Conservation (phyloP, 176 grass and related monocot genomes). For the Oryza meridionalis region DNA sequence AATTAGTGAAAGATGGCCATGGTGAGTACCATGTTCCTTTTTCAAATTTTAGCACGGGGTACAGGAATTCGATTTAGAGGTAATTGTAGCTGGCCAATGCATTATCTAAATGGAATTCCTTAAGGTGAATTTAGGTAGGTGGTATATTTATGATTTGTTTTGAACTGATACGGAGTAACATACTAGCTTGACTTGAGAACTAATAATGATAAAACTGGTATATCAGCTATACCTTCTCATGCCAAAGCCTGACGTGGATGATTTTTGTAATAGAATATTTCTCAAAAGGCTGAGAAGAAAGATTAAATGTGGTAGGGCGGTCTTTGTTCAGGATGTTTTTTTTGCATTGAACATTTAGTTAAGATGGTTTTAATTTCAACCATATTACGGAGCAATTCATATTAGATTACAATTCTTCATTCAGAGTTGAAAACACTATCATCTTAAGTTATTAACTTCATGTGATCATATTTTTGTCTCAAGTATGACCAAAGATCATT, state of each 20-base stretch:
- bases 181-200: slow-evolving; percentile 15
- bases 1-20: background rate
- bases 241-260: background rate
- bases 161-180: background rate
- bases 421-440: slow-evolving; percentile 21
- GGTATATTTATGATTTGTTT: background rate
- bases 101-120: slow-evolving; percentile 11
- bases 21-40: slow-evolving; percentile 5
- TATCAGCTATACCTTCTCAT: slow-evolving; percentile 5
- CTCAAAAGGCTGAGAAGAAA: background rate
- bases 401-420: slow-evolving; percentile 20
- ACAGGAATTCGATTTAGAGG: background rate
- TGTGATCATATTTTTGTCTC: slow-evolving; percentile 22
- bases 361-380: slow-evolving; percentile 37
- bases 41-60: slow-evolving; percentile 16
- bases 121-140: background rate
- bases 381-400: background rate
- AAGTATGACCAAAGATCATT: background rate
- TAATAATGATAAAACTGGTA: background rate
- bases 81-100: slow-evolving; percentile 24
- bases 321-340: background rate
- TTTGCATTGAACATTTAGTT: background rate
- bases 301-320: background rate
- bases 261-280: background rate
- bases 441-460: slow-evolving; percentile 32